Base-by-base conservation (phyloP, 768 basidiomycete species). In the Dacryopinax primogenitus region DNA sequence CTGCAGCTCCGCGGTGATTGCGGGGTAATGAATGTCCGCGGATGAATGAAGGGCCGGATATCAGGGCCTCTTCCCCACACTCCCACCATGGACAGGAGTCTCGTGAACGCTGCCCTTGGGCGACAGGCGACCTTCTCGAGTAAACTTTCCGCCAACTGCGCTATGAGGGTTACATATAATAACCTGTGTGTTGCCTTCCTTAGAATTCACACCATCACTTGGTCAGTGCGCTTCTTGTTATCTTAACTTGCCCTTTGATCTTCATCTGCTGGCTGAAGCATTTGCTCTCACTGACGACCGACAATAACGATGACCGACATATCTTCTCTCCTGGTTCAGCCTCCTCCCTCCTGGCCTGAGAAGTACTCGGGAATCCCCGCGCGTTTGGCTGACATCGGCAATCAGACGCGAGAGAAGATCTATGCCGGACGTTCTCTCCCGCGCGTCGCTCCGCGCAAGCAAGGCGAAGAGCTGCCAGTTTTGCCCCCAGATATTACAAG, bases 401-500 rank as follows among this genome's bases (percentile, higher is more conserved):
- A 23, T 6, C 51, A 58, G 51, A 58, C 51, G 2, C 26, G 32
- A 30, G 51, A 58, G 51, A 58, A 32, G 51, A 58, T 58, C 51
- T 58, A 4, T 30, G 11, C 51, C 4, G 13, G 21, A 21, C 23
- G 51, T 15, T 28, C 51, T 3, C 51, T 32, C 26, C 51, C 23
- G 13, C 51, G 3, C 30, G 51, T 30, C 9, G 51, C 51, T 21
- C 13, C 12, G 51, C 51, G 51, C 51, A 58, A 15, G 41, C 41
- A 58, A 30, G 51, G 3, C 4, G 26, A 58, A 30, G 51, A 70
- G 69, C 74, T 76, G 63, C 65, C 72, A 33, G 74, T 74, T 62
- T 69, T 76, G 68, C 72, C 74, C 4, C 69, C 73, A 11, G 73
- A 74, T 64, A 73, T 72, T 16, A 71, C 74, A 26, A 72, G 73